A percentile compares a stretch with the other conserved stretches of the same genome.
Evolutionary conservation across 1,139 yeast species (phyloP).

Genomic region (Taphrina flavorubra): DNA sequence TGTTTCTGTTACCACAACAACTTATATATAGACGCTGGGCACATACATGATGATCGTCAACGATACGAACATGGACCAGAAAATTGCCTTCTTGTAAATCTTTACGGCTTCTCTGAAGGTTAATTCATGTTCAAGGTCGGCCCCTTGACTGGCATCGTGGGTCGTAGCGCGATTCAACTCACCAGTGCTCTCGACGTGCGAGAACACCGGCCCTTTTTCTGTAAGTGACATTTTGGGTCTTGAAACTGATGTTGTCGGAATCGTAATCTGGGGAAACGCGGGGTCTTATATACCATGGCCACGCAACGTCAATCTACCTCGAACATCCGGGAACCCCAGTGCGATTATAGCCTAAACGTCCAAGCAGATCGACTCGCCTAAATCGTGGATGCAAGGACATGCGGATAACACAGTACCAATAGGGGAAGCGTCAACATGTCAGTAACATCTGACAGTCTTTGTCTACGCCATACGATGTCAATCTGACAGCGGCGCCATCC

Average conservation of each 20-base stretch:
- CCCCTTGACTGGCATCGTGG: slow-evolving; percentile 8
- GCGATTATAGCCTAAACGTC: no score
- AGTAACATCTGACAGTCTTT: no score
- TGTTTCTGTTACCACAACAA: neutral
- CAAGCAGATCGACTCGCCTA: no score
- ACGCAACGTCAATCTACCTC: no score
- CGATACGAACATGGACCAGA: slow-evolving; percentile 58
- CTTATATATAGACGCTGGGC: neutral
- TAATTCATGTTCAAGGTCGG: slow-evolving; percentile 24
- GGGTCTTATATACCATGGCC: neutral
- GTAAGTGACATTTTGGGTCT: neutral
- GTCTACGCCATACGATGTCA: no score
- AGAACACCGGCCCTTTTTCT: neutral
- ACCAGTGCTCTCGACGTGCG: slow-evolving; percentile 4
- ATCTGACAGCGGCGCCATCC: no score
- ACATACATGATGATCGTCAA: slow-evolving; percentile 56
- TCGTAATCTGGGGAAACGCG: neutral
- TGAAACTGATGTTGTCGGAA: no score
- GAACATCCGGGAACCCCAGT: neutral
- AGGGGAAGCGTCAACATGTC: no score
- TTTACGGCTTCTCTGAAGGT: slow-evolving; percentile 37
- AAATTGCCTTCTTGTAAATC: slow-evolving; percentile 54
- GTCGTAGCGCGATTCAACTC: neutral
- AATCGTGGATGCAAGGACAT: no score
- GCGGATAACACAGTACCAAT: no score